Conservation (phyloP, 192 early-diverging fungal genomes). For the Lobulomyces angularis region DNA sequence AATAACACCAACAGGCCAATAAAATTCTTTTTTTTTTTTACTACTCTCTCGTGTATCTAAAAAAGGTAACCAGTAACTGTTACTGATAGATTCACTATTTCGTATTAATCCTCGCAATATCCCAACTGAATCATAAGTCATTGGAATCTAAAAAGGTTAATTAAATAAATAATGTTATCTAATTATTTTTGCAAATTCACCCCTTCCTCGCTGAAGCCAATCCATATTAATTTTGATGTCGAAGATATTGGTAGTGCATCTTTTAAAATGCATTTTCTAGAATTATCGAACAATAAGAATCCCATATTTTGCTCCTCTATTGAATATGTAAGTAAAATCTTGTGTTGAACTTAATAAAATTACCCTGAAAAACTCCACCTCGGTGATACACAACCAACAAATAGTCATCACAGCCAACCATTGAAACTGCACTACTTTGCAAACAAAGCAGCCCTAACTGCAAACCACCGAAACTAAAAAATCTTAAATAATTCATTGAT, state of each 20-base stretch:
- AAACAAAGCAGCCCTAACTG: constrained; percentile 63
- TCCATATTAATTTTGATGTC: constrained; percentile 55
- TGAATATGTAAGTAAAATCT: not conserved
- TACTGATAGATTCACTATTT: constrained; percentile 44
- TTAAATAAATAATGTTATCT: not conserved
- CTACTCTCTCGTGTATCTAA: constrained; percentile 44
- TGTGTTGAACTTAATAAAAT: not conserved
- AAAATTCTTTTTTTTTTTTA: constrained; percentile 37
- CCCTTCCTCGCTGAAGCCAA: constrained; percentile 69
- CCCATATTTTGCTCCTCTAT: constrained; percentile 31
- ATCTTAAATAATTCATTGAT: constrained; percentile 56
- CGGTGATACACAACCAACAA: constrained; percentile 36
- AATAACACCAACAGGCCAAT: constrained; percentile 80
- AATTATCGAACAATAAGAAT: constrained; percentile 53
- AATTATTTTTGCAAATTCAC: constrained; percentile 18
- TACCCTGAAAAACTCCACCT: constrained; percentile 31
- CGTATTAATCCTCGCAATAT: constrained; percentile 58
- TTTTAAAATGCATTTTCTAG: constrained; percentile 32
- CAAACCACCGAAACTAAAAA: constrained; percentile 66
- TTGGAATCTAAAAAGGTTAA: constrained; percentile 39
- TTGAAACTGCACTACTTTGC: constrained; percentile 25
- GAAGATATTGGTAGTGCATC: constrained; percentile 54
- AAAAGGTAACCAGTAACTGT: constrained; percentile 71
- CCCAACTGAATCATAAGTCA: constrained; percentile 67
- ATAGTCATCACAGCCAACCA: constrained; percentile 23